A percentile compares a stretch with the other conserved stretches of the same genome.
Conservation (phyloP, 306 rosid species). For the Astragalus membranaceus region DNA sequence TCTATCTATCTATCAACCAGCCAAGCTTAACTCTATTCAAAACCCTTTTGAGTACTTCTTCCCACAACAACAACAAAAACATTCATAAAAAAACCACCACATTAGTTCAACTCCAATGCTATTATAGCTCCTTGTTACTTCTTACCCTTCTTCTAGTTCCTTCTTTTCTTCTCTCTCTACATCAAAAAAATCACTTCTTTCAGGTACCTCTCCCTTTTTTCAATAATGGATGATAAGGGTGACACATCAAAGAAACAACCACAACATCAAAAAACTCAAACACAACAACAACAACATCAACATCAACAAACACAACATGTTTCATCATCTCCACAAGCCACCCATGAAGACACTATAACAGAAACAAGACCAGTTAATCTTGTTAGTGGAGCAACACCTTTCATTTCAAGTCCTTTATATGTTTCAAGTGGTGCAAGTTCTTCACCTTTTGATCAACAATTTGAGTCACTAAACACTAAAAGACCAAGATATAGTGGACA, state of each 20-base stretch:
- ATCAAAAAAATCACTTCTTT: neutral
- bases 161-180: constrained; percentile 6
- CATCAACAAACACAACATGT: constrained; percentile 38
- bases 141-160: constrained; percentile 4
- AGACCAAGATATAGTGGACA: constrained; percentile 72
- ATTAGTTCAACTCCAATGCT: neutral
- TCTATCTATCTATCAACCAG: constrained; percentile 6
- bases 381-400: constrained; percentile 34
- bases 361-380: constrained; percentile 35
- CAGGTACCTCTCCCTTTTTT: constrained; percentile 39
- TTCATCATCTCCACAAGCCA: constrained; percentile 54
- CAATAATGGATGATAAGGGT: constrained; percentile 62
- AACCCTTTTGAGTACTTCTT: constrained; percentile 21
- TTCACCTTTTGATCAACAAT: constrained; percentile 47
- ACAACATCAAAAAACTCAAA: constrained; percentile 17
- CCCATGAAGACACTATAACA: constrained; percentile 38
- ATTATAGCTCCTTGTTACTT: neutral
- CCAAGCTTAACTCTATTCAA: neutral
- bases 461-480: constrained; percentile 59
- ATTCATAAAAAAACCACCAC: neutral
- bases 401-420: constrained; percentile 45
- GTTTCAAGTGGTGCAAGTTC: constrained; percentile 49
- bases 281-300: constrained; percentile 36
- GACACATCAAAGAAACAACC: constrained; percentile 52
- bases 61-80: neutral